phyloP scores from a whole-genome alignment of 2,329 filamentous ascomycete genomes.

The Botrytis tulipae region DNA sequence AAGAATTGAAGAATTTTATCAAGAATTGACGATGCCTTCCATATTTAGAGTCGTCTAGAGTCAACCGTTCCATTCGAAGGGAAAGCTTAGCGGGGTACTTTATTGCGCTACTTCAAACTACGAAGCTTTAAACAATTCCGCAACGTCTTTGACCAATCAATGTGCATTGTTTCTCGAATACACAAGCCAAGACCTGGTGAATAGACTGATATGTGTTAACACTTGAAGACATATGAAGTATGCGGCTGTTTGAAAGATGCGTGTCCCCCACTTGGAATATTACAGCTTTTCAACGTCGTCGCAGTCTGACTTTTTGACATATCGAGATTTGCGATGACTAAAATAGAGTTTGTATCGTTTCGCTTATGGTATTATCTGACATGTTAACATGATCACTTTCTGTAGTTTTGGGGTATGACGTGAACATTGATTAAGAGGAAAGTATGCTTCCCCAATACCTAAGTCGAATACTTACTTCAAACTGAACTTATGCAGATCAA shows the following conservation, averaged over 20 bases:
- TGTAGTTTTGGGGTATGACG: not conserved
- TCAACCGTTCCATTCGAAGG: not conserved
- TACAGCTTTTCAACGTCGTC: not conserved
- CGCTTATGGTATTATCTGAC: fast-evolving
- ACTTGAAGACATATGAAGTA: not conserved
- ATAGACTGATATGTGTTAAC: not conserved
- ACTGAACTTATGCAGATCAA: not conserved
- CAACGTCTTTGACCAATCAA: not conserved
- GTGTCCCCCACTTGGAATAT: not conserved
- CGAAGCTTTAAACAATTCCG: not conserved
- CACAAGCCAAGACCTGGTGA: not conserved
- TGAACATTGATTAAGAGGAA: not conserved
- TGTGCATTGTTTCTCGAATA: not conserved
- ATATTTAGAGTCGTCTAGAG: not conserved
- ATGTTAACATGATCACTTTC: not conserved
- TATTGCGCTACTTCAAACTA: not conserved
- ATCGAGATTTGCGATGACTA: not conserved
- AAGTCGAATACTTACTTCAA: not conserved
- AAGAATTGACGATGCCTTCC: not conserved
- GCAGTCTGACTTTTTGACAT: not conserved
- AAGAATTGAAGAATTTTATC: not conserved
- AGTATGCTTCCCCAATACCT: not conserved
- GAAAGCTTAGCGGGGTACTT: not conserved
- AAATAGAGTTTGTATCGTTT: not conserved
- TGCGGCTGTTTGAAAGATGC: not conserved